Percentiles rank a stretch among this genome's conserved stretches.
These are phyloP conservation scores for Truncatella angustata DNA, from an alignment of 2,329 filamentous ascomycete genomes.

Conservation along the genomic window DNA sequence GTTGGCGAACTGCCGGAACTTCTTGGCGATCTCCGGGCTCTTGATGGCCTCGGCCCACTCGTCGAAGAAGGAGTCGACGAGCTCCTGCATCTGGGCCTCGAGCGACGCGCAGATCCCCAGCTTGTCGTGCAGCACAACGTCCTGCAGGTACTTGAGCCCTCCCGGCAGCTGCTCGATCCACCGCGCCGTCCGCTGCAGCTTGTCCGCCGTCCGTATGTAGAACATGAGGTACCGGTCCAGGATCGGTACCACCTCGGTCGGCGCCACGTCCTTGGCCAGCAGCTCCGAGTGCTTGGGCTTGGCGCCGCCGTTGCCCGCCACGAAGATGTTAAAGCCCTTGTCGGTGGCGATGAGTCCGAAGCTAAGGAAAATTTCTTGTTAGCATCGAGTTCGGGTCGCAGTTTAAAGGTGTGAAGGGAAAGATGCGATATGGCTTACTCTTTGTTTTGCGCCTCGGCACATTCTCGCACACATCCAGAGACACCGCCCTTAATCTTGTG, in stretches of 20 bases:
- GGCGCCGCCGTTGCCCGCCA: constrained; percentile 85
- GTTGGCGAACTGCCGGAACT: constrained; percentile 84
- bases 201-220: constrained; percentile 91
- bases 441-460: constrained; percentile 89
- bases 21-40: constrained; percentile 62
- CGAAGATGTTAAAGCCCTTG: constrained; percentile 91
- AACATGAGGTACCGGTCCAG: constrained; percentile 89
- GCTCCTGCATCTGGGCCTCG: constrained; percentile 82
- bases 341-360: constrained; percentile 91
- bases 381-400: too few species aligned
- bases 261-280: constrained; percentile 81
- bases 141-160: constrained; percentile 77
- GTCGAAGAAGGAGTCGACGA: constrained; percentile 83
- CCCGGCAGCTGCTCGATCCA: constrained; percentile 86
- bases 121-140: constrained; percentile 82
- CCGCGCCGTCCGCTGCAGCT: constrained; percentile 81
- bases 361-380: too few species aligned
- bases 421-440: too few species aligned
- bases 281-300: constrained; percentile 81
- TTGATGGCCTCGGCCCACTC: constrained; percentile 86
- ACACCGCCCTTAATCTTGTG: constrained; percentile 93
- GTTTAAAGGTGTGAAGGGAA: too few species aligned
- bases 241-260: constrained; percentile 77
- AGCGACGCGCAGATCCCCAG: constrained; percentile 82
- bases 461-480: constrained; percentile 88